Evolutionary conservation across 176 grass and related monocot genomes (phyloP).

Genomic region (Raddia guianensis): DNA sequence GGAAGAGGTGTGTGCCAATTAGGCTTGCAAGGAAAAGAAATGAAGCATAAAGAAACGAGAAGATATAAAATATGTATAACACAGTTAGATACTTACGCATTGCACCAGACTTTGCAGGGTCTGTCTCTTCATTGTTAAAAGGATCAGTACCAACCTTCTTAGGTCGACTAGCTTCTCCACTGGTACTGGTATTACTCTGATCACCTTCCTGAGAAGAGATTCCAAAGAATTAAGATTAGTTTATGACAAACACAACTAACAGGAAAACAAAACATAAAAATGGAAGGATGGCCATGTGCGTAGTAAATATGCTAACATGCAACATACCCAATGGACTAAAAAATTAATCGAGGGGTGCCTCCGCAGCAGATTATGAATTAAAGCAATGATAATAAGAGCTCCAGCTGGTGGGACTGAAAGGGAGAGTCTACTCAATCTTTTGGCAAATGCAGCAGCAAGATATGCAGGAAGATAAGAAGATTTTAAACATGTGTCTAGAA

Average conservation of each 20-base stretch:
- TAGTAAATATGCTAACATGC: neutral
- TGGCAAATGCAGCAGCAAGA: conserved; percentile 91
- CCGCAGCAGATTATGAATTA: conserved; percentile 91
- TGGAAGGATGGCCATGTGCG: neutral
- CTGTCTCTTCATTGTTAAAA: conserved; percentile 74
- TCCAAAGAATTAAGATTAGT: conserved; percentile 29
- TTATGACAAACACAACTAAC: conserved; percentile 1
- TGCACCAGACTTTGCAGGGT: conserved; percentile 83
- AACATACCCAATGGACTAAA: conserved; percentile 89
- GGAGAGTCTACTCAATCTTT: conserved; percentile 91
- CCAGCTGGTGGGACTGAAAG: conserved; percentile 84
- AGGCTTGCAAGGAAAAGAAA: conserved; percentile 25
- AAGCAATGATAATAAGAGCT: conserved; percentile 89
- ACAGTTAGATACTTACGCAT: conserved; percentile 65
- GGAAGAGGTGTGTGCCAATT: neutral
- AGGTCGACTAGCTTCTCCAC: conserved; percentile 44
- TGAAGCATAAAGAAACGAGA: neutral
- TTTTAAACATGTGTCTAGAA: conserved; percentile 91
- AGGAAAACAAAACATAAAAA: conserved; percentile 9
- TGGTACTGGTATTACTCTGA: conserved; percentile 48
- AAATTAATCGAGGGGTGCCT: conserved; percentile 93
- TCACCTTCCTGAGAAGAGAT: conserved; percentile 52
- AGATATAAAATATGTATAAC: conserved; percentile 12
- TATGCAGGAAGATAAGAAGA: conserved; percentile 88
- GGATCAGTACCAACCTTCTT: conserved; percentile 66